Conservation (phyloP, 2,329 filamentous ascomycete genomes). For the Neocucurbitaria cava region DNA sequence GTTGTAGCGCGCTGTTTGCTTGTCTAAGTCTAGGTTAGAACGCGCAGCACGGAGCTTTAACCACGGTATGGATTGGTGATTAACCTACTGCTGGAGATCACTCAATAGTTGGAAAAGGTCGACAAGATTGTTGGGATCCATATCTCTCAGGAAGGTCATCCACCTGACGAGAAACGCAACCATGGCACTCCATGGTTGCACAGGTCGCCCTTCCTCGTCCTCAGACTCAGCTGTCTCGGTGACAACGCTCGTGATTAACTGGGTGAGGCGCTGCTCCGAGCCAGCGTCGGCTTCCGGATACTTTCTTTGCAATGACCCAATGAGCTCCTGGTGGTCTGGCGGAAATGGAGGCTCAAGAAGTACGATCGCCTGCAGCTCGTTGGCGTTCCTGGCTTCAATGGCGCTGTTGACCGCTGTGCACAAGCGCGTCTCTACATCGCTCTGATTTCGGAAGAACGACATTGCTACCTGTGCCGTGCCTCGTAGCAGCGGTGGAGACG, state of each 20-base stretch:
- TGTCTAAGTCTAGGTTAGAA: conserved; percentile 56
- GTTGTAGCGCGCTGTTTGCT: conserved; percentile 80
- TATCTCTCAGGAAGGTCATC: conserved; percentile 79
- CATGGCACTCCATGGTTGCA: conserved; percentile 76
- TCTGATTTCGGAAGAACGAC: conserved; percentile 28
- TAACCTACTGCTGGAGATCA: conserved; percentile 73
- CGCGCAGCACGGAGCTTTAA: background rate
- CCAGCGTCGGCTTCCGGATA: conserved; percentile 28
- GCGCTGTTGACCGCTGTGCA: conserved; percentile 38
- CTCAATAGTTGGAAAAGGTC: conserved; percentile 78
- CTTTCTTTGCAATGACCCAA: conserved; percentile 30
- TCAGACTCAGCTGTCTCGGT: conserved; percentile 60
- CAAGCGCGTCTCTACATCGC: conserved; percentile 33
- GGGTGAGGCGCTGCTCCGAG: conserved; percentile 32
- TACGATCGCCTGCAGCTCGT: conserved; percentile 35
- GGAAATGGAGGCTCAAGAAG: conserved; percentile 39
- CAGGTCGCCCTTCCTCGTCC: conserved; percentile 61
- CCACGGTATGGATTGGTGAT: background rate
- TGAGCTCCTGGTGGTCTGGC: conserved; percentile 37
- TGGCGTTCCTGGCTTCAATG: conserved; percentile 28
- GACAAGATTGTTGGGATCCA: conserved; percentile 76
- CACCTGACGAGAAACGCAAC: conserved; percentile 82
- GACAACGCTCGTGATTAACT: conserved; percentile 31
- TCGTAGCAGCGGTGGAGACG: conserved; percentile 14
- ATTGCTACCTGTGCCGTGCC: conserved; percentile 20